phyloP scores from a whole-genome alignment of 139 green algal genomes.

The Chlorella sp. region DNA sequence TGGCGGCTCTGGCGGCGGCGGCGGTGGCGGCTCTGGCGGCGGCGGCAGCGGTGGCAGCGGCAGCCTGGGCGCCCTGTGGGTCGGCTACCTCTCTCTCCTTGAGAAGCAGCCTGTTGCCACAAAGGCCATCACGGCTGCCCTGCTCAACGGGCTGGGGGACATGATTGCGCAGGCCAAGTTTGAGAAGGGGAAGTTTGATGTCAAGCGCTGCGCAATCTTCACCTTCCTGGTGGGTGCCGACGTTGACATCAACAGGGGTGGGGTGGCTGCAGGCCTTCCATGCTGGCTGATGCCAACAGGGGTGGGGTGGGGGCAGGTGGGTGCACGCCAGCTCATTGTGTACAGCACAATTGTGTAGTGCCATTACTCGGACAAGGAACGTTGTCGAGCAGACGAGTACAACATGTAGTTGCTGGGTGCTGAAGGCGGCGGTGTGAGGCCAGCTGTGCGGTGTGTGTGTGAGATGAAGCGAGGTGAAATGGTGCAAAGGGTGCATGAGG shows the following conservation, averaged over 20 bases:
- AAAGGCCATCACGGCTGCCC: slow-evolving; percentile 80
- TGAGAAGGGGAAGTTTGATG: slow-evolving; percentile 67
- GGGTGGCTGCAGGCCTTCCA: background rate
- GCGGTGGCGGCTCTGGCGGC: slow-evolving; percentile 44
- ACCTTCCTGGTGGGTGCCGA: slow-evolving; percentile 66
- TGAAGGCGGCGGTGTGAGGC: too few relatives aligned
- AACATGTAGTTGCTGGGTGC: too few relatives aligned
- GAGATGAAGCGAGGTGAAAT: too few relatives aligned
- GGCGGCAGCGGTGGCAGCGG: slow-evolving; percentile 13
- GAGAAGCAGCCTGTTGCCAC: slow-evolving; percentile 61
- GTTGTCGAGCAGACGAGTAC: too few relatives aligned
- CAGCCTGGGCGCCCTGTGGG: slow-evolving; percentile 51
- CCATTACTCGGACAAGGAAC: too few relatives aligned
- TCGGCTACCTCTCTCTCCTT: slow-evolving; percentile 60
- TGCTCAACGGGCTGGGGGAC: slow-evolving; percentile 91
- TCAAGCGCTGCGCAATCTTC: slow-evolving; percentile 75
- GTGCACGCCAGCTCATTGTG: background rate
- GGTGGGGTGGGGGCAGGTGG: background rate
- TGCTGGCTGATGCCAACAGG: too few relatives aligned
- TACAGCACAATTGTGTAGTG: too few relatives aligned
- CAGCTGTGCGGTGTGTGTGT: background rate
- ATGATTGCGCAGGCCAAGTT: slow-evolving; percentile 80
- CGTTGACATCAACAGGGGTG: too few relatives aligned
- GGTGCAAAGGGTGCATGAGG: too few relatives aligned
- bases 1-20: slow-evolving; percentile 15